Conservation (phyloP, 345 rosid genomes). For the Linum tenue region DNA sequence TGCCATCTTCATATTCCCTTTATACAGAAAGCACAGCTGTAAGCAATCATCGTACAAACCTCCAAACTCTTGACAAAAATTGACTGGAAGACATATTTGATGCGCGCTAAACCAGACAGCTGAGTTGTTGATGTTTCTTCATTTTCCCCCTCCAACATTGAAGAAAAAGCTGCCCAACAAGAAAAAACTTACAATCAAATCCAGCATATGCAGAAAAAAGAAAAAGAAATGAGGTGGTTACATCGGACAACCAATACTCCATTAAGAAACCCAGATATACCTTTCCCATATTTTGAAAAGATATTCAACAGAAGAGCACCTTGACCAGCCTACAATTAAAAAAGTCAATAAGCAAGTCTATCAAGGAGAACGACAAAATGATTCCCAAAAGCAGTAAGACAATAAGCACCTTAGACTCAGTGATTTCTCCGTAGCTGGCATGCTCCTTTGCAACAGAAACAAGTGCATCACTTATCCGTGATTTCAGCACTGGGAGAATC, state of each 20-base stretch:
- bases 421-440: constrained; percentile 39
- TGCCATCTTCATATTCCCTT: neutral
- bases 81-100: constrained; percentile 81
- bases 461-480: constrained; percentile 39
- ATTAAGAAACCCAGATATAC: constrained; percentile 23
- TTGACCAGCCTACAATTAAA: constrained; percentile 71
- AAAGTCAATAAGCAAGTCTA: neutral
- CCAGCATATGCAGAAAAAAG: constrained; percentile 3
- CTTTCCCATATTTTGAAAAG: constrained; percentile 86
- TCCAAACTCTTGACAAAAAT: constrained; percentile 86
- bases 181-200: constrained; percentile 11
- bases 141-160: constrained; percentile 85
- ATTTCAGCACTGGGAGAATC: constrained; percentile 51
- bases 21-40: neutral
- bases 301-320: constrained; percentile 91
- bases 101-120: constrained; percentile 94
- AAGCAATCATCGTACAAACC: constrained; percentile 28
- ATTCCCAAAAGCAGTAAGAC: neutral
- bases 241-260: neutral
- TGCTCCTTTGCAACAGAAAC: constrained; percentile 43
- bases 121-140: constrained; percentile 88
- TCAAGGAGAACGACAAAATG: neutral
- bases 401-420: constrained; percentile 41
- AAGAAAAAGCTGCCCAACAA: constrained; percentile 61
- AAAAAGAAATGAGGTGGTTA: neutral